phyloP scores from a whole-genome alignment of 371 early-diverging fungal genomes.

The Mucor sp. region DNA sequence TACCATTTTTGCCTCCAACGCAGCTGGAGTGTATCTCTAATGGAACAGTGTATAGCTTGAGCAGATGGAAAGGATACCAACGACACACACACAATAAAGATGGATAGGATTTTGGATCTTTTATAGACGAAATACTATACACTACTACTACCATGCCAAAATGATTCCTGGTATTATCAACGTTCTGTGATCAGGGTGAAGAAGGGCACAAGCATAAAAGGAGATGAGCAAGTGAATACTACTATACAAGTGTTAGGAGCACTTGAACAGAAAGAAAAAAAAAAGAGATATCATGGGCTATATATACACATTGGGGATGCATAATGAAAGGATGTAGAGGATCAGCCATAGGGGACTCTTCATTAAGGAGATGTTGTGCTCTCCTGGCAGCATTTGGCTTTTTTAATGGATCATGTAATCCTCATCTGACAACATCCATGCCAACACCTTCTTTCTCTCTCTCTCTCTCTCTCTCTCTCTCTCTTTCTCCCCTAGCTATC shows the following conservation, averaged over 20 bases:
- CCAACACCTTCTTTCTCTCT: neutral
- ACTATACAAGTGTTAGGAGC: neutral
- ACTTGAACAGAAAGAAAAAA: neutral
- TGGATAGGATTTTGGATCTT: neutral
- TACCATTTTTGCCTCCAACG: slow-evolving; percentile 46
- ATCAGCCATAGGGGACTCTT: too few relatives aligned
- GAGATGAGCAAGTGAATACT: neutral
- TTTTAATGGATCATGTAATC: neutral
- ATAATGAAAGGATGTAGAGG: too few relatives aligned
- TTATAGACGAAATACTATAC: neutral
- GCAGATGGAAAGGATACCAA: neutral
- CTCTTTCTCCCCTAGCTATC: too few relatives aligned
- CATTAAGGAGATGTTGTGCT: too few relatives aligned
- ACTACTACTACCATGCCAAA: too few relatives aligned
- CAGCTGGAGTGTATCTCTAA: slow-evolving; percentile 53
- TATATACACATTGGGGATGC: too few relatives aligned
- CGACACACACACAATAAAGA: neutral
- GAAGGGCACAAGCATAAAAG: neutral
- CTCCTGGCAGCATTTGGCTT: neutral
- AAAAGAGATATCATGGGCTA: neutral
- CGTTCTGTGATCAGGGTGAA: neutral
- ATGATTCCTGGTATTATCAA: neutral
- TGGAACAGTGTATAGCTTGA: neutral
- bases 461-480: neutral
- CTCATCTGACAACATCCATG: neutral